These are phyloP conservation scores for Chlorokybus atmophyticus DNA, from an alignment of 139 green algal species.

Conservation along the genomic window DNA sequence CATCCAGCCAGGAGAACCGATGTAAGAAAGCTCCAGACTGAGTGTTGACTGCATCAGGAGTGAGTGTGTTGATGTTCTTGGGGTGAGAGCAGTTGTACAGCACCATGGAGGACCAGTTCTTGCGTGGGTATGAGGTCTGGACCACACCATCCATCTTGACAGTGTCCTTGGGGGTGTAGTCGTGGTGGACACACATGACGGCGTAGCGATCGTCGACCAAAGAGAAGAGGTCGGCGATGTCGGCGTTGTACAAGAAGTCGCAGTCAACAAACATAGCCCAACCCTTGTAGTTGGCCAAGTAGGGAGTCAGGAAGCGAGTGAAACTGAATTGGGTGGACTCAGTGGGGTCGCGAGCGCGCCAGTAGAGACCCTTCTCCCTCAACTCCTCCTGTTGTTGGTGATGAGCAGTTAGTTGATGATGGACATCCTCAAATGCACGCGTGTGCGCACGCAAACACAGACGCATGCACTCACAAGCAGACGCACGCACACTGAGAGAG, in stretches of 20 bases:
- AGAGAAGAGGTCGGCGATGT: slow-evolving; percentile 25
- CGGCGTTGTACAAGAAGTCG: slow-evolving; percentile 26
- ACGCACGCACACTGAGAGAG: too few relatives aligned
- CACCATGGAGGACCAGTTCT: slow-evolving; percentile 34
- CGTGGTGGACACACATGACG: slow-evolving; percentile 23
- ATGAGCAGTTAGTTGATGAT: too few relatives aligned
- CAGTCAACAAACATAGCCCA: slow-evolving; percentile 34
- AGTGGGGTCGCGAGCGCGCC: slow-evolving; percentile 17
- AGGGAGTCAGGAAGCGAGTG: slow-evolving; percentile 27
- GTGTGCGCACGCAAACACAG: too few relatives aligned
- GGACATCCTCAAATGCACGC: too few relatives aligned
- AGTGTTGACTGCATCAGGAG: slow-evolving; percentile 16
- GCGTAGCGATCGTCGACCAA: slow-evolving; percentile 26
- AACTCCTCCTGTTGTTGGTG: slow-evolving; percentile 17
- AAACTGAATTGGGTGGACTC: slow-evolving; percentile 34
- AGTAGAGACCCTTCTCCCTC: slow-evolving; percentile 17
- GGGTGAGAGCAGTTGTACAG: slow-evolving; percentile 31
- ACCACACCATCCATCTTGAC: slow-evolving; percentile 7
- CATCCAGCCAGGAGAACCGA: slow-evolving; percentile 7
- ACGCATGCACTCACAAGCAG: too few relatives aligned
- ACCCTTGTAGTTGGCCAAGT: slow-evolving; percentile 29
- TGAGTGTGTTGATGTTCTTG: slow-evolving; percentile 15
- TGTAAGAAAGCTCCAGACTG: slow-evolving; percentile 26
- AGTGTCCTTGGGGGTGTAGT: not conserved
- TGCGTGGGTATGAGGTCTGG: slow-evolving; percentile 22